Percentiles rank a stretch among this genome's conserved stretches.
Conservation (phyloP, 1,139 yeast species). For the Taphrina flavorubra region DNA sequence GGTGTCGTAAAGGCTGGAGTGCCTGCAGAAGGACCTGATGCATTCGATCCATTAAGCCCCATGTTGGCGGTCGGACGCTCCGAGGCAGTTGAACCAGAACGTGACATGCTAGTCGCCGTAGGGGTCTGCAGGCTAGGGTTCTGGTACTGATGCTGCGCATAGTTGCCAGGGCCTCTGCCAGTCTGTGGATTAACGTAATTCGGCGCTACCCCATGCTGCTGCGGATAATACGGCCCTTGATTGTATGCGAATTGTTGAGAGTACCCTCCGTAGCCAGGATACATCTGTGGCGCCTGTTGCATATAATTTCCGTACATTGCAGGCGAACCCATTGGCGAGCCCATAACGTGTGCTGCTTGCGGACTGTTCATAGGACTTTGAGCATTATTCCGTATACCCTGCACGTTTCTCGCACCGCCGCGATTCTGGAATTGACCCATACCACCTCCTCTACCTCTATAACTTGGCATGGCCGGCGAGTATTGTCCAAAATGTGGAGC, state of each 20-base stretch:
- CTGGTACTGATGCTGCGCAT: slow-evolving; percentile 32
- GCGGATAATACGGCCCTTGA: slow-evolving; percentile 20
- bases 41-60: neutral
- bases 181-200: slow-evolving; percentile 27
- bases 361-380: slow-evolving; percentile 25
- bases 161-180: slow-evolving; percentile 18
- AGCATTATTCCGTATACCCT: slow-evolving; percentile 11
- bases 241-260: slow-evolving; percentile 19
- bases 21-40: slow-evolving; percentile 8
- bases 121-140: slow-evolving; percentile 29
- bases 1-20: slow-evolving; percentile 38
- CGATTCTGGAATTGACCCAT: slow-evolving; percentile 17
- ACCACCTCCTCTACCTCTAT: slow-evolving; percentile 33
- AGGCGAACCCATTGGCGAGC: slow-evolving; percentile 32
- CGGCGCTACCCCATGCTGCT: slow-evolving; percentile 16
- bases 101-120: slow-evolving; percentile 12
- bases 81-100: slow-evolving; percentile 27
- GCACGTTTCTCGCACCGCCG: slow-evolving; percentile 22
- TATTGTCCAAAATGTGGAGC: slow-evolving; percentile 24
- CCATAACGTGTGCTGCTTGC: slow-evolving; percentile 30
- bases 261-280: slow-evolving; percentile 22
- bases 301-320: slow-evolving; percentile 16
- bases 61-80: slow-evolving; percentile 18
- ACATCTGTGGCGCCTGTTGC: slow-evolving; percentile 32
- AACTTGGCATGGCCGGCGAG: slow-evolving; percentile 32